Evolutionary conservation across 768 basidiomycete species (phyloP), one percentile per base, ranked within the genome.

Genomic region (Infundibulicybe gibba): DNA sequence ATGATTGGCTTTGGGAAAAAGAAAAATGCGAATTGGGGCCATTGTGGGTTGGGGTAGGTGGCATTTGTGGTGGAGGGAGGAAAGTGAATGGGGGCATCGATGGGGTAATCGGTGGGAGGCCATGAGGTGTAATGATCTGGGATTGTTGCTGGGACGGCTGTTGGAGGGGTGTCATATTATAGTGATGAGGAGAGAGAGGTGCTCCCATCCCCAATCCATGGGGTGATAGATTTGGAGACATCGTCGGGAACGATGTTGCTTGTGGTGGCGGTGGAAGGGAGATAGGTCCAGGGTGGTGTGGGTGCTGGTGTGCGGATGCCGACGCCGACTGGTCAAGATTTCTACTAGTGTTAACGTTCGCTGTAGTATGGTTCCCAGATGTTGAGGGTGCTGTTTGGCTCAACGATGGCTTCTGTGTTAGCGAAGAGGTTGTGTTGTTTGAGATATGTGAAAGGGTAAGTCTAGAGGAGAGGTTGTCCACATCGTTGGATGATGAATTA

Each of bases 71-170:
- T 6, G 79, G 80, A 14, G 80, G 75, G 32, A 86, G 72, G 64
- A 97, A 94, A 11, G 83, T 85, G 67, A 97, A 98, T 5, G 91
- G 83, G 1, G 95, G 95, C 94, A 98, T 97, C 50, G 87, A 89
- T 0, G 94, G 94, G n/a, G 94, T 97, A 58, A 97, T 92, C 1
- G 90, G 87, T 12, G 90, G 89, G n/a, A 93, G 68, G 0, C 89
- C 87, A 52, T 84, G 80, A n/a, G 86, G 85, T 9, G 87, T 90
- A 51, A 84, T 72, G 15, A 66, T 54, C 37, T 56, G 54, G 19
- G 47, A 45, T 20, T 56, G 56, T 44, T 53, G 51, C 17, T 51
- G 40, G 32, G 42, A 46, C 32, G 48, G 32, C 43, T 67, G 68
- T 54, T 79, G 70, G 42, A 78, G 58, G 43, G 69, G 68, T 59